phyloP scores from a whole-genome alignment of 768 basidiomycete species.

The Jaapia argillacea region DNA sequence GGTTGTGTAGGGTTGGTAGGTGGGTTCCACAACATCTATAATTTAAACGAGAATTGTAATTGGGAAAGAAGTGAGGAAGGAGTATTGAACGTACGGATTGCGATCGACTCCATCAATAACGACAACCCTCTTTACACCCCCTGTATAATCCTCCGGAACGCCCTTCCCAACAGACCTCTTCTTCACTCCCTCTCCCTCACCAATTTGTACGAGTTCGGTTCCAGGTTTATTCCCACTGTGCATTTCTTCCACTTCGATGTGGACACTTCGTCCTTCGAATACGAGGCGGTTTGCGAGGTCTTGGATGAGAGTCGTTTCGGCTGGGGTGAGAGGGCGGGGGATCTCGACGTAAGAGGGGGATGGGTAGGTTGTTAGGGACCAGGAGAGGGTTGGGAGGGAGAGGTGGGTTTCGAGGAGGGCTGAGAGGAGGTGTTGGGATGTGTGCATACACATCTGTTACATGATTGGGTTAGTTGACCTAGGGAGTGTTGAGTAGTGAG shows the following conservation, averaged over 20 bases:
- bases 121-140: constrained; percentile 69
- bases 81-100: constrained; percentile 46
- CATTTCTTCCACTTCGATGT: constrained; percentile 70
- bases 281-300: constrained; percentile 56
- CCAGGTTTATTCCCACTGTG: constrained; percentile 18
- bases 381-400: constrained; percentile 62
- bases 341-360: constrained; percentile 71
- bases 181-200: constrained; percentile 20
- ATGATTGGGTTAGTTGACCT: constrained; percentile 2
- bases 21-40: constrained; percentile 78
- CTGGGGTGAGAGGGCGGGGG: constrained; percentile 50
- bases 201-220: no score
- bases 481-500: background rate
- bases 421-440: constrained; percentile 75
- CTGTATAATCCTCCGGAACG: constrained; percentile 66
- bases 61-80: constrained; percentile 2
- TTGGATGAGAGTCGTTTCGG: constrained; percentile 56
- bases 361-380: constrained; percentile 68
- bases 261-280: constrained; percentile 55
- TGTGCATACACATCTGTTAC: constrained; percentile 87
- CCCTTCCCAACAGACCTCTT: constrained; percentile 43
- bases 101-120: constrained; percentile 77
- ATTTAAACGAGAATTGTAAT: background rate
- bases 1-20: constrained; percentile 62
- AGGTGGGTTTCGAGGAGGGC: constrained; percentile 63